These are phyloP conservation scores for Dactylis glomerata DNA, from an alignment of 176 grass and related monocot species.

Conservation along the genomic window DNA sequence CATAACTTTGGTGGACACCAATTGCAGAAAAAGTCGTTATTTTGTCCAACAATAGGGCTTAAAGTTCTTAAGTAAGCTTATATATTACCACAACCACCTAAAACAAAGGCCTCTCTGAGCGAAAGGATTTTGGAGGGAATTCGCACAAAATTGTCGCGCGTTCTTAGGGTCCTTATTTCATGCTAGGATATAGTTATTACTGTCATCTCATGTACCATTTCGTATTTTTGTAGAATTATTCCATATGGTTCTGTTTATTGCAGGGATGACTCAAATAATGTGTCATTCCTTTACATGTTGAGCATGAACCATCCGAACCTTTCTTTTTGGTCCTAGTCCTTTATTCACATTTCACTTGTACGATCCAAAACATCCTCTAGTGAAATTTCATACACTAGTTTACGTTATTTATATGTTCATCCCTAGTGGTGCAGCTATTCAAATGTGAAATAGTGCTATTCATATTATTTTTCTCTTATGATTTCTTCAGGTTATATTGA, in stretches of 20 bases:
- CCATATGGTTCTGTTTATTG: not conserved
- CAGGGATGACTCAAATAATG: not conserved
- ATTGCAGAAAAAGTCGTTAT: not conserved
- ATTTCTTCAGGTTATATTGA: constrained; percentile 88
- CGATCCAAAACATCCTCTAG: not conserved
- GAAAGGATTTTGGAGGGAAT: not conserved
- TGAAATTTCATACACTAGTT: constrained; percentile 6
- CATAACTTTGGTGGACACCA: not conserved
- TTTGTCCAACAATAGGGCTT: not conserved
- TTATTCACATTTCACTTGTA: not conserved
- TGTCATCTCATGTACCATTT: too few species aligned
- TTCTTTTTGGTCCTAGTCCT: not conserved
- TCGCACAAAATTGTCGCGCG: too few species aligned
- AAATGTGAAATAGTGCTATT: not conserved
- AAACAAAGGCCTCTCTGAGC: not conserved
- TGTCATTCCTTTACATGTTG: not conserved
- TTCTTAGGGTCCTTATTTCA: too few species aligned
- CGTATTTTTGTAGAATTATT: not conserved
- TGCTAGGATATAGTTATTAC: too few species aligned
- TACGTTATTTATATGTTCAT: constrained; percentile 5
- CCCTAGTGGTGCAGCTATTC: not conserved
- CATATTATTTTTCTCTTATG: constrained; percentile 9
- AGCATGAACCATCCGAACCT: not conserved
- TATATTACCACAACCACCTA: not conserved
- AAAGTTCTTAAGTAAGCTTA: not conserved